Conservation (phyloP, 1,284 basidiomycete species). For the Irpex lacteus region DNA sequence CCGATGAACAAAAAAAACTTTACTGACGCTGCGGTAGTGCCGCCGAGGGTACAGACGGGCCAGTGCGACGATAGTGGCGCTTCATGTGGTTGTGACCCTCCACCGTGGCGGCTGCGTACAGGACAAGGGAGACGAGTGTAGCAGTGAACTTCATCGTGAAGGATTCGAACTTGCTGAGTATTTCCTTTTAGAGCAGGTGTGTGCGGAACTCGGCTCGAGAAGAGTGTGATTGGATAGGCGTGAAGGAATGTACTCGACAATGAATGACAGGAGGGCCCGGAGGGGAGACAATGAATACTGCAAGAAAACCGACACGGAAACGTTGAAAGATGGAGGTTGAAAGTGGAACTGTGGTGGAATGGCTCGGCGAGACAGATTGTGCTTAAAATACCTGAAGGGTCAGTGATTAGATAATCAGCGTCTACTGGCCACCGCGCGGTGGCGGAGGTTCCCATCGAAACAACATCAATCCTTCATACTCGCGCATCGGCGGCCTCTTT, state of each 20-base stretch:
- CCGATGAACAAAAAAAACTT: not conserved
- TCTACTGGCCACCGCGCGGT: not conserved
- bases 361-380: not conserved
- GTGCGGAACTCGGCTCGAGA: not conserved
- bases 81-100: conserved; percentile 22
- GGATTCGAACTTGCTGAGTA: not conserved
- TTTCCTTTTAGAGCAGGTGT: no score
- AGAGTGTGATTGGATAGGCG: conserved; percentile 1
- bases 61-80: conserved; percentile 16
- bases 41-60: conserved; percentile 19
- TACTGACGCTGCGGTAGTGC: conserved; percentile 12
- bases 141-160: conserved; percentile 26
- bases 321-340: conserved; percentile 5
- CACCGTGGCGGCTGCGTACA: conserved; percentile 23
- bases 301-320: not conserved
- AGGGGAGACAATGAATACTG: not conserved
- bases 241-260: conserved; percentile 11
- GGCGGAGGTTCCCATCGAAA: not conserved
- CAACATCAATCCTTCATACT: not conserved
- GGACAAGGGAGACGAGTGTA: conserved; percentile 23
- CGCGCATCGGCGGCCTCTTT: no score
- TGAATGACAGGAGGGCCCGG: conserved; percentile 1
- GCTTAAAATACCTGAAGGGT: not conserved
- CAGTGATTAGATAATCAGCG: not conserved
- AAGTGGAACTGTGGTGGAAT: not conserved